A percentile compares a stretch with the other conserved stretches of the same genome.
phyloP scores from a whole-genome alignment of 352 stramenopile species.

The Pythium phragmitis region DNA sequence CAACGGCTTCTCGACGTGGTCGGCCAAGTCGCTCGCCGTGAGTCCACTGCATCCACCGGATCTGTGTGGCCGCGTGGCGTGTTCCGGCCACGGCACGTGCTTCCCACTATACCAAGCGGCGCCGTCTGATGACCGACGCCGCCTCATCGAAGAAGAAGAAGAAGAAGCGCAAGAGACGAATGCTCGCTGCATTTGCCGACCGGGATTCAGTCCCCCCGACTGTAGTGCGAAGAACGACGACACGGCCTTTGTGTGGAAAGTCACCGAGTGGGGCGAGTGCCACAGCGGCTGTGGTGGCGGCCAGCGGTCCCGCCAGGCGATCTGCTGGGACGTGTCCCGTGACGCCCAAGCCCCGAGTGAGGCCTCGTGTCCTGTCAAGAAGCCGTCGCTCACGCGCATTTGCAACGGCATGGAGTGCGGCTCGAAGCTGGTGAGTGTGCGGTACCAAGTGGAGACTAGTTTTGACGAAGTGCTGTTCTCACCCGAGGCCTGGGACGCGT shows the following conservation, averaged over 20 bases:
- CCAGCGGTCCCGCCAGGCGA: constrained; percentile 39
- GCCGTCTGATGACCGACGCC: neutral
- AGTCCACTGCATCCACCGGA: constrained; percentile 69
- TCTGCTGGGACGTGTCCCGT: constrained; percentile 37
- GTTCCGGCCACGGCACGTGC: constrained; percentile 63
- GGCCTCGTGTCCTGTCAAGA: constrained; percentile 34
- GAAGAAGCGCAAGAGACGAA: constrained; percentile 13
- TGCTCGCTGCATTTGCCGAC: constrained; percentile 60
- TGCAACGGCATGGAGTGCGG: constrained; percentile 80
- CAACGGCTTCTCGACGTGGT: constrained; percentile 68
- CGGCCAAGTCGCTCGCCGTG: constrained; percentile 67
- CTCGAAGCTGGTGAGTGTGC: constrained; percentile 61
- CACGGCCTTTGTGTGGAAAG: constrained; percentile 47
- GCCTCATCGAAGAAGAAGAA: neutral
- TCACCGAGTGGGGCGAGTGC: constrained; percentile 57
- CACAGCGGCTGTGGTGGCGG: constrained; percentile 65
- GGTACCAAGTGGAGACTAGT: constrained; percentile 72
- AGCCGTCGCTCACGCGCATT: constrained; percentile 57
- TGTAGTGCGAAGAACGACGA: constrained; percentile 54
- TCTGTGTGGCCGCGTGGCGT: constrained; percentile 59
- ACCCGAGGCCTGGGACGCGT: constrained; percentile 44
- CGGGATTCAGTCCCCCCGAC: constrained; percentile 57
- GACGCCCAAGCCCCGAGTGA: constrained; percentile 32
- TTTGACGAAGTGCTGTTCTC: constrained; percentile 77
- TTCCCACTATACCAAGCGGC: constrained; percentile 60